Evolutionary conservation across 768 basidiomycete genomes (phyloP), one percentile per base, ranked within the genome.

Genomic region (Hericium alpestre): DNA sequence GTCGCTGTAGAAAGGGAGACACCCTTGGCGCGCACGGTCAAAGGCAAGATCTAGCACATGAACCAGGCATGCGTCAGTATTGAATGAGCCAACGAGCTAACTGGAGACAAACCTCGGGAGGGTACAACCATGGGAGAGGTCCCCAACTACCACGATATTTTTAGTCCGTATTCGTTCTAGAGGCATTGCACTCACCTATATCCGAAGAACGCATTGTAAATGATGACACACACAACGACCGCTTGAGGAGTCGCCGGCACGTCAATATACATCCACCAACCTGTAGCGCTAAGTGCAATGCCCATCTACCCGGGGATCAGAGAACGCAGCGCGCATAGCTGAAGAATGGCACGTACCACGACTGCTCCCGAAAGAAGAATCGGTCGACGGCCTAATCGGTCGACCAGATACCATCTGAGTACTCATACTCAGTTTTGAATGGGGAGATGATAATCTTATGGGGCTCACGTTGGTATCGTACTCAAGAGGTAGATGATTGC

Each of bases 221-320:
- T 74, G 55, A 98, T 85, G 3, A 98, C 93, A 61, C 87, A 93
- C 2, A 79, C 66, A 2, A 97, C 93, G 9, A 96, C 94, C 23
- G 86, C 91, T 53, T 82, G 80, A 0, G 94, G 90, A 3, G 94
- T 96, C 61, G 80, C 78, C 1, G 88, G 78, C 37, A 91, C 80
- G 66, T 95, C 92, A 38, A 96, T 79, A 65, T 89, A 90, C 81
- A 96, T 90, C 84, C 89, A 96, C 82, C 85, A 93, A 15, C 93
- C 94, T 2, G 89, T 91, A 20, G 87, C 75, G 12, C 81, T 79
- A 13, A 97, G 75, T 0, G 93, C 77, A 37, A 84, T 68, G 13
- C 86, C 87, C 93, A 95, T 96, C 84, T 92, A 59, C 16, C 22
- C 54, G 1, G 39, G 12, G 40, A 10, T 16, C 37, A 46, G 12